These are phyloP conservation scores for Phlegmacium glaucopus DNA, from an alignment of 768 basidiomycete genomes.

Conservation along the genomic window DNA sequence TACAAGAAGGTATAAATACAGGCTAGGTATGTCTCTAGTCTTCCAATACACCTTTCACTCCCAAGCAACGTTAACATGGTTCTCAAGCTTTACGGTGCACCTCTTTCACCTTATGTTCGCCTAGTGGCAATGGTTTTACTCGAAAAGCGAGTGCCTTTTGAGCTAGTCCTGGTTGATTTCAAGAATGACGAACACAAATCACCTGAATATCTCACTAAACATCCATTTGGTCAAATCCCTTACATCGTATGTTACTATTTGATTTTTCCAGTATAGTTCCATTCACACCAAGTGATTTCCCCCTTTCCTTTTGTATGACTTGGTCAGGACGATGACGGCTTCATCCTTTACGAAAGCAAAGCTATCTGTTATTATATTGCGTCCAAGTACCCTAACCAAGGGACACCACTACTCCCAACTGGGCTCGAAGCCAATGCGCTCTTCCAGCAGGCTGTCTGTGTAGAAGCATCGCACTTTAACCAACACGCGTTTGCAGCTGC, in stretches of 20 bases:
- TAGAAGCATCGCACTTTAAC: conserved; percentile 47
- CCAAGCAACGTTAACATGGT: conserved; percentile 27
- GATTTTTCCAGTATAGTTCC: too few relatives aligned
- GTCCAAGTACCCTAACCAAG: conserved; percentile 41
- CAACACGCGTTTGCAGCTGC: conserved; percentile 33
- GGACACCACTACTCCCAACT: conserved; percentile 37
- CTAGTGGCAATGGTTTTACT: conserved; percentile 47
- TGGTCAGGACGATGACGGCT: conserved; percentile 13
- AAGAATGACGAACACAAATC: conserved; percentile 46
- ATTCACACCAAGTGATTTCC: too few relatives aligned
- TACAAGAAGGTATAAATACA: too few relatives aligned
- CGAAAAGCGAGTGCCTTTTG: conserved; percentile 56
- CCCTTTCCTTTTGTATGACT: too few relatives aligned
- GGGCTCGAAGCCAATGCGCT: conserved; percentile 22
- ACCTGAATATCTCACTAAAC: conserved; percentile 38
- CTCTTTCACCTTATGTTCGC: conserved; percentile 42
- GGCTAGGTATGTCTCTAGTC: too few relatives aligned
- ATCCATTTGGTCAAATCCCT: conserved; percentile 66
- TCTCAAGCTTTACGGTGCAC: conserved; percentile 37
- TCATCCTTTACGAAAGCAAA: conserved; percentile 13
- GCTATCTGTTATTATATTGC: conserved; percentile 48
- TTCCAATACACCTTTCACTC: too few relatives aligned
- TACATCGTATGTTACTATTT: conserved; percentile 47
- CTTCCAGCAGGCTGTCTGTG: conserved; percentile 35
- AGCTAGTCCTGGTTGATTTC: conserved; percentile 42